These are phyloP conservation scores for Blastocystis sp. DNA, from an alignment of 352 stramenopile species.

Conservation along the genomic window DNA sequence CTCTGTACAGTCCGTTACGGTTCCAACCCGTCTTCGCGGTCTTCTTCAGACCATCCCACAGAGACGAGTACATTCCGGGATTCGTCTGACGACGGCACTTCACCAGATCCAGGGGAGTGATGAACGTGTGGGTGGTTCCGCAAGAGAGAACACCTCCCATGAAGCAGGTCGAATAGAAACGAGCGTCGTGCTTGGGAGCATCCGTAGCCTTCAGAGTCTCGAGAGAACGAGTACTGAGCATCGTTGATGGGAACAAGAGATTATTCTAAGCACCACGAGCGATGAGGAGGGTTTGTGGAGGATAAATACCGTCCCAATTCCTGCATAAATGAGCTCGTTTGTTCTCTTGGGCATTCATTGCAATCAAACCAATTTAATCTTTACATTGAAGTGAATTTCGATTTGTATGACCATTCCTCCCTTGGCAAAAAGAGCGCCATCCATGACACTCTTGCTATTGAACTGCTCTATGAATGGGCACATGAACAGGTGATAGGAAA, in stretches of 20 bases:
- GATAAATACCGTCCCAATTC: too few species aligned
- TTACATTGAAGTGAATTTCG: too few species aligned
- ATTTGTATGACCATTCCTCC: too few species aligned
- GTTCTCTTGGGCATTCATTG: too few species aligned
- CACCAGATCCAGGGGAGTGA: slow-evolving; percentile 80
- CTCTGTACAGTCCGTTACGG: slow-evolving; percentile 65
- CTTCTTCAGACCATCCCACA: slow-evolving; percentile 68
- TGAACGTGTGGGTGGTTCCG: slow-evolving; percentile 79
- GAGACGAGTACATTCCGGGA: slow-evolving; percentile 70
- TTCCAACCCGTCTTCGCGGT: slow-evolving; percentile 62
- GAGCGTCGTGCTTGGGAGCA: slow-evolving; percentile 67
- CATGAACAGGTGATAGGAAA: background rate
- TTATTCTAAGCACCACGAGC: background rate
- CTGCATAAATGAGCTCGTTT: too few species aligned
- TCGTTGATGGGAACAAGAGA: background rate
- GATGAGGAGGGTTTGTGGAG: too few species aligned
- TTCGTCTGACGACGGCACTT: slow-evolving; percentile 84
- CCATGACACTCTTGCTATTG: too few species aligned
- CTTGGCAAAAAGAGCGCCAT: too few species aligned
- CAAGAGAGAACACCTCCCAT: slow-evolving; percentile 79
- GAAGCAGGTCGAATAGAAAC: slow-evolving; percentile 86
- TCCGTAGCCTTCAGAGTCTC: background rate
- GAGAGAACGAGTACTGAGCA: slow-evolving; percentile 20
- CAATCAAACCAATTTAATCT: background rate
- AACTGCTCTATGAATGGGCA: too few species aligned